A percentile compares a stretch with the other conserved stretches of the same genome.
Evolutionary conservation across 2,329 filamentous ascomycete species (phyloP).

Genomic region (Akanthomyces dipterigenus): DNA sequence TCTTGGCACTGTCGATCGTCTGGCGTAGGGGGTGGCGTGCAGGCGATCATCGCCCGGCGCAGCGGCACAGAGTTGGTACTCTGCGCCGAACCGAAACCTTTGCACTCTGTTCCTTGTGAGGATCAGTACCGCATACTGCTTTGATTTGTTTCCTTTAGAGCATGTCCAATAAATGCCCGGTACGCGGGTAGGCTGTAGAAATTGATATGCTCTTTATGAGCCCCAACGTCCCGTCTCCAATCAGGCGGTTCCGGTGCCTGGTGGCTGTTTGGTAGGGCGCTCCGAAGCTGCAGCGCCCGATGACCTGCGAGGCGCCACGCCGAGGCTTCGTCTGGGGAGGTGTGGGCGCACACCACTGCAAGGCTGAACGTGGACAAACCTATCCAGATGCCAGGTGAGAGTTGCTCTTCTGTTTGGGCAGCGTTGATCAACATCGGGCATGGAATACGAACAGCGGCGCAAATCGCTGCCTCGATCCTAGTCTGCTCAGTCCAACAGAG

Average conservation of each 20-base stretch:
- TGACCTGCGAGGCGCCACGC: not conserved
- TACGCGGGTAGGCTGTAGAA: not conserved
- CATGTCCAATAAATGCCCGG: not conserved
- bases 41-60: not conserved
- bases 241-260: too few relatives aligned
- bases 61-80: not conserved
- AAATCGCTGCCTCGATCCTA: too few relatives aligned
- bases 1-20: not conserved
- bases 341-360: not conserved
- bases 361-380: not conserved
- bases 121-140: not conserved
- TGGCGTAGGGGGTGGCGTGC: not conserved
- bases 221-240: not conserved
- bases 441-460: too few relatives aligned
- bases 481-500: too few relatives aligned
- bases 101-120: not conserved
- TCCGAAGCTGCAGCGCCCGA: too few relatives aligned
- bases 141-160: not conserved
- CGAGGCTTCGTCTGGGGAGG: not conserved
- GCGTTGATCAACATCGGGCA: too few relatives aligned
- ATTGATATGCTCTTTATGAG: not conserved
- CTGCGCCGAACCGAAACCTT: not conserved
- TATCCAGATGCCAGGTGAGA: too few relatives aligned
- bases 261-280: too few relatives aligned
- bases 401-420: too few relatives aligned